Evolutionary conservation across 768 basidiomycete species (phyloP).

Genomic region (Leccinum uliginosum): DNA sequence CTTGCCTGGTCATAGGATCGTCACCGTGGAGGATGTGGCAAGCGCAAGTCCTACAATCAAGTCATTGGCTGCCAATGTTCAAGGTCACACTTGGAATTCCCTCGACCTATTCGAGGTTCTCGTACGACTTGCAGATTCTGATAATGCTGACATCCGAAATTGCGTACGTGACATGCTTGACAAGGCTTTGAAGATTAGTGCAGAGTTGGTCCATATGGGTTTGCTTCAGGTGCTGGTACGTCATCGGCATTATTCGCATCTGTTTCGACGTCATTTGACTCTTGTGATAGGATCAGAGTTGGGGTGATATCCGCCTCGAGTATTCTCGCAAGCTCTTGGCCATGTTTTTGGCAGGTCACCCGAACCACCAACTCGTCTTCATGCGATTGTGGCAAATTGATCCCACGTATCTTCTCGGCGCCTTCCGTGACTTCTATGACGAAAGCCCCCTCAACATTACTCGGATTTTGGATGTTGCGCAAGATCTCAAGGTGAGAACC

Average conservation of each 20-base stretch:
- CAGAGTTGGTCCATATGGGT: slow-evolving; percentile 93
- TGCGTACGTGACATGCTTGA: slow-evolving; percentile 90
- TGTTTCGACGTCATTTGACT: background rate
- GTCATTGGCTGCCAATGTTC: slow-evolving; percentile 83
- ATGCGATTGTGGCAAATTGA: slow-evolving; percentile 94
- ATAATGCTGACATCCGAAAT: slow-evolving; percentile 63
- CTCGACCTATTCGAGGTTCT: slow-evolving; percentile 86
- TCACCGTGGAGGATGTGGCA: slow-evolving; percentile 85
- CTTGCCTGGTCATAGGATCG: slow-evolving; percentile 76
- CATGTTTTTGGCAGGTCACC: slow-evolving; percentile 90
- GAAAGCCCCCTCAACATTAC: slow-evolving; percentile 93
- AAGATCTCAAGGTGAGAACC: slow-evolving; percentile 78
- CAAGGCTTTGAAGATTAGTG: slow-evolving; percentile 88
- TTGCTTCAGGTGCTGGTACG: slow-evolving; percentile 85
- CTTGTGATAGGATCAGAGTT: slow-evolving; percentile 58
- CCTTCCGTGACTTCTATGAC: slow-evolving; percentile 88
- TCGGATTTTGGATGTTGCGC: slow-evolving; percentile 90
- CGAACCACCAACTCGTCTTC: slow-evolving; percentile 95
- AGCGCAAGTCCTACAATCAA: slow-evolving; percentile 89
- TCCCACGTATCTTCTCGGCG: slow-evolving; percentile 78
- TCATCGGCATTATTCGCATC: slow-evolving; percentile 32
- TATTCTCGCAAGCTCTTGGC: slow-evolving; percentile 80
- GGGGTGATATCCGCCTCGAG: slow-evolving; percentile 85
- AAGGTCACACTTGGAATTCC: slow-evolving; percentile 93
- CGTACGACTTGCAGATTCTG: slow-evolving; percentile 72